Conservation (phyloP, 2,329 filamentous ascomycete species). For the Chalaropsis thielavioides region DNA sequence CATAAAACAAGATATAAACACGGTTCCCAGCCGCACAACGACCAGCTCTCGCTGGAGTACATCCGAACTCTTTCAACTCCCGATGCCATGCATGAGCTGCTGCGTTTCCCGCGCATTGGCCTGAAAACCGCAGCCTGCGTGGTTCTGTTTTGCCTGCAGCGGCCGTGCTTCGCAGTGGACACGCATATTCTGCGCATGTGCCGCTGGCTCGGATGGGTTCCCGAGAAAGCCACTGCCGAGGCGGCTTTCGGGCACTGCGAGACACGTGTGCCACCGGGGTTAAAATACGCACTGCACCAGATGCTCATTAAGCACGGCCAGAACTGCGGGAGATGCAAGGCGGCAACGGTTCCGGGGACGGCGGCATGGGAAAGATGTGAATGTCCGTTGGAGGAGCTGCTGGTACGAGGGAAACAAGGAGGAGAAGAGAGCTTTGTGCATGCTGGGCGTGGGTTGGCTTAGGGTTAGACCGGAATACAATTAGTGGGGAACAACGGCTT, state of each 20-base stretch:
- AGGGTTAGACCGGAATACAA: neutral
- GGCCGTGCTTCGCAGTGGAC: conserved; percentile 42
- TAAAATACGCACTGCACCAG: conserved; percentile 43
- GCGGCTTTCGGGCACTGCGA: conserved; percentile 40
- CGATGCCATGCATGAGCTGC: conserved; percentile 37
- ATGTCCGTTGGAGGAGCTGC: neutral
- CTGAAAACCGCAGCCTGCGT: conserved; percentile 45
- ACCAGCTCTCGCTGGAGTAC: conserved; percentile 37
- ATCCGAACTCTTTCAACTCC: conserved; percentile 32
- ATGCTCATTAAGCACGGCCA: conserved; percentile 41
- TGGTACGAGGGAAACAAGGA: neutral
- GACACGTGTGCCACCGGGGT: conserved; percentile 34
- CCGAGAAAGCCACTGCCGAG: conserved; percentile 32
- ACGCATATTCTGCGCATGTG: conserved; percentile 41
- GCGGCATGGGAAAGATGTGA: conserved; percentile 24
- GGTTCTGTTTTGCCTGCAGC: conserved; percentile 39
- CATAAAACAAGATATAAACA: conserved; percentile 31
- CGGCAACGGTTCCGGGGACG: conserved; percentile 44
- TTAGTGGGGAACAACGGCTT: neutral
- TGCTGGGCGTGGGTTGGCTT: neutral
- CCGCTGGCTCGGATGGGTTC: conserved; percentile 42
- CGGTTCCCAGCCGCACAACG: conserved; percentile 18
- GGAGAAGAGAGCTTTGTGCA: neutral
- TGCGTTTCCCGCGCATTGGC: conserved; percentile 38
- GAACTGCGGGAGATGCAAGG: conserved; percentile 31